A percentile compares a stretch with the other conserved stretches of the same genome.
These are phyloP conservation scores for Ophiocordyceps sinensis DNA, from an alignment of 2,329 filamentous ascomycete species.

Conservation along the genomic window DNA sequence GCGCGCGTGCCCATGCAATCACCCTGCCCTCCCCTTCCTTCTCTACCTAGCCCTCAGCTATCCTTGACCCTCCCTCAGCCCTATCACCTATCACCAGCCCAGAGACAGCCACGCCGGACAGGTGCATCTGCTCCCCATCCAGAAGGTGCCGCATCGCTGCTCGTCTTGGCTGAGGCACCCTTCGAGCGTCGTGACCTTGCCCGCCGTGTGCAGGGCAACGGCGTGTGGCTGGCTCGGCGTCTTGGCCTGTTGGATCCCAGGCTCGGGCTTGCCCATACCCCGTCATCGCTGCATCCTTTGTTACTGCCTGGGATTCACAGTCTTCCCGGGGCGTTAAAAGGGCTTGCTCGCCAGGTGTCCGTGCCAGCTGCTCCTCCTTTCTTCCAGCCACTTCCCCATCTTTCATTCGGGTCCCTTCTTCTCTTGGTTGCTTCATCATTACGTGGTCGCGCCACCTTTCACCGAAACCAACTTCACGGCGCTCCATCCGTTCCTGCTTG, in stretches of 20 bases:
- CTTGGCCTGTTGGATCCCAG: not conserved
- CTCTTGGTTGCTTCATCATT: too few relatives aligned
- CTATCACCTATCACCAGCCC: not conserved
- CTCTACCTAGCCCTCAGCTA: not conserved
- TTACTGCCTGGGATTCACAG: not conserved
- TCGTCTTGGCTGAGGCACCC: not conserved
- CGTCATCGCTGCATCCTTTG: not conserved
- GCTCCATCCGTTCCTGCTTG: not conserved
- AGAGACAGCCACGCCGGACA: not conserved
- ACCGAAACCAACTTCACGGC: too few relatives aligned
- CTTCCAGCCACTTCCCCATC: too few relatives aligned
- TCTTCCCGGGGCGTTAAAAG: too few relatives aligned
- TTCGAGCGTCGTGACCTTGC: not conserved
- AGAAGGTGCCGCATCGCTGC: not conserved
- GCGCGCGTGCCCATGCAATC: conserved; percentile 2
- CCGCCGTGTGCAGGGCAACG: not conserved
- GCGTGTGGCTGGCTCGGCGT: not conserved
- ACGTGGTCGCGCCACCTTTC: too few relatives aligned
- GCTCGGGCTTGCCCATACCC: not conserved
- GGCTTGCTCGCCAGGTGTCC: too few relatives aligned
- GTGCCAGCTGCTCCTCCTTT: too few relatives aligned
- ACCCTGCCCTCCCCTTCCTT: not conserved
- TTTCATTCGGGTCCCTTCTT: too few relatives aligned
- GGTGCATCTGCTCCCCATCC: not conserved
- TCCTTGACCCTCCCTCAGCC: not conserved